Conservation (phyloP, 1,284 basidiomycete species). For the Apiotrichum porosum region DNA sequence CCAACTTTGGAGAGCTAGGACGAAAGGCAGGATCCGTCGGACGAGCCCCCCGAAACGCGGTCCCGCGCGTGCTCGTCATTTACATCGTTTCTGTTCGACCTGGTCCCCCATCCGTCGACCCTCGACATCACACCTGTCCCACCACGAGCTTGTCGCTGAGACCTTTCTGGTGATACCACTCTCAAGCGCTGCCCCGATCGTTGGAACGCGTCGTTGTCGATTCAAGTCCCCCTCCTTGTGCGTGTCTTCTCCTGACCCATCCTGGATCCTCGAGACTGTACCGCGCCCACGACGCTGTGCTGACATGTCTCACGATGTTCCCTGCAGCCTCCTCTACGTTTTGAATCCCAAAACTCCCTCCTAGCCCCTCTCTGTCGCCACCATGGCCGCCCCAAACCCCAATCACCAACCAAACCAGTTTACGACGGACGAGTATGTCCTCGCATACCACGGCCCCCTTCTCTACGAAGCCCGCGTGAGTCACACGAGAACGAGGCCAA, state of each 20-base stretch:
- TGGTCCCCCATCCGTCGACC: too few species aligned
- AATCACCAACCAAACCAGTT: conserved; percentile 35
- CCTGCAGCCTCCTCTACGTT: neutral
- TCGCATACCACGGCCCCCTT: conserved; percentile 90
- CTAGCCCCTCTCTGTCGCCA: conserved; percentile 1
- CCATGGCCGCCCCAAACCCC: conserved; percentile 16
- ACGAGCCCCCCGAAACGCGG: too few species aligned
- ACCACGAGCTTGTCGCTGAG: too few species aligned
- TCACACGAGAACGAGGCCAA: conserved; percentile 7
- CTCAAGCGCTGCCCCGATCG: too few species aligned
- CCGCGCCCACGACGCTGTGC: neutral
- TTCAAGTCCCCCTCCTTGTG: too few species aligned
- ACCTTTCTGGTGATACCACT: too few species aligned
- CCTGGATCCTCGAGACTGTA: neutral
- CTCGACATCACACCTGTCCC: too few species aligned
- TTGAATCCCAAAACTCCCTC: neutral
- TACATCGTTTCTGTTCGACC: too few species aligned
- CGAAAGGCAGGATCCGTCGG: too few species aligned
- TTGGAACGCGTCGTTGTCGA: too few species aligned
- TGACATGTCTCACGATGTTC: neutral
- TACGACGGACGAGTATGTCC: conserved; percentile 66
- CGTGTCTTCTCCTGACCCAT: neutral
- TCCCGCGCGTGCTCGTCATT: too few species aligned
- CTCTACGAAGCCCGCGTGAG: conserved; percentile 86
- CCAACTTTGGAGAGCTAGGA: too few species aligned